These are phyloP conservation scores for Boletus pseudo-olivaceus DNA, from an alignment of 768 basidiomycete genomes.

Conservation along the genomic window DNA sequence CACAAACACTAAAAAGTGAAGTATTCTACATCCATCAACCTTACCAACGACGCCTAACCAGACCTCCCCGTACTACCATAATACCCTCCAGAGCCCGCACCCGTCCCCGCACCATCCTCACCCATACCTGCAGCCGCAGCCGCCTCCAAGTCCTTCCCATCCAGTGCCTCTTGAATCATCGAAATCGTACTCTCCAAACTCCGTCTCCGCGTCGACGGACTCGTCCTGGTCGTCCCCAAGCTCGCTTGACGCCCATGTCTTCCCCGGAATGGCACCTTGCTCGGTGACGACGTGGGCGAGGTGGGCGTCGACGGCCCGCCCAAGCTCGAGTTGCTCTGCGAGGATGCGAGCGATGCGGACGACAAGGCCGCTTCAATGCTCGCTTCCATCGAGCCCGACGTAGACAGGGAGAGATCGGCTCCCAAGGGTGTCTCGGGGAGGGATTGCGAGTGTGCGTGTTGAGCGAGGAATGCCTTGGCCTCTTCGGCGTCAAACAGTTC, in stretches of 20 bases:
- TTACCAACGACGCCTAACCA: background rate
- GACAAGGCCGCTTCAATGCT: conserved; percentile 34
- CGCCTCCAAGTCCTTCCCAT: conserved; percentile 55
- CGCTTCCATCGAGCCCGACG: conserved; percentile 43
- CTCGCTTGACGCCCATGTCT: conserved; percentile 53
- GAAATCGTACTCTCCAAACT: conserved; percentile 95
- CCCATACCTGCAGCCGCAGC: background rate
- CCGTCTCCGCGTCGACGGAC: conserved; percentile 86
- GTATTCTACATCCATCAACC: background rate
- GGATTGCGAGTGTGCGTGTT: conserved; percentile 32
- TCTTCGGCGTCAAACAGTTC: conserved; percentile 83
- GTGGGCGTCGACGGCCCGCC: conserved; percentile 20
- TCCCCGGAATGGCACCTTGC: conserved; percentile 54
- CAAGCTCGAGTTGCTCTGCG: conserved; percentile 18
- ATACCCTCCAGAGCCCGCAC: background rate
- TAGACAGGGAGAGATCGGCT: conserved; percentile 41
- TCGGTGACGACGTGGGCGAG: conserved; percentile 46
- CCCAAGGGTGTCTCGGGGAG: conserved; percentile 52
- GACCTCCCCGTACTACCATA: background rate
- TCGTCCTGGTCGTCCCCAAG: conserved; percentile 87
- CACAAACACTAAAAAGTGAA: background rate
- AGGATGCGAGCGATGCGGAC: conserved; percentile 23
- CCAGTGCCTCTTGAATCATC: conserved; percentile 89
- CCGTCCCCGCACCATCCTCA: background rate
- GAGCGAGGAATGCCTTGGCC: conserved; percentile 57